These are phyloP conservation scores for Yarrowia keelungensis DNA, from an alignment of 805 yeast genomes.

Conservation along the genomic window DNA sequence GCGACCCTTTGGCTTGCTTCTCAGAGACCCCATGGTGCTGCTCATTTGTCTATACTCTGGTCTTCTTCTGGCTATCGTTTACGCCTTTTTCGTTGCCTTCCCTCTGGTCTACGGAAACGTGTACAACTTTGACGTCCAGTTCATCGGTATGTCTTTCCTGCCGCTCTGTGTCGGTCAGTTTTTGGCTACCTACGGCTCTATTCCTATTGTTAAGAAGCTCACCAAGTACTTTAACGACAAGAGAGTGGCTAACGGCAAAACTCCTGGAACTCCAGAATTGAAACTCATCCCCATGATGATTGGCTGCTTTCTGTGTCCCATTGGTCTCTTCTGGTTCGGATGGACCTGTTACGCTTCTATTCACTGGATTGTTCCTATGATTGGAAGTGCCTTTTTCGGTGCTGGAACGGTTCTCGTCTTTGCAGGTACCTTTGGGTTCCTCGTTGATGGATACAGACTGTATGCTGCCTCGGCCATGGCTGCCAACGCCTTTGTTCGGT, in stretches of 20 bases:
- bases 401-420: constrained; percentile 63
- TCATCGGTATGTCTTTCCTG: constrained; percentile 66
- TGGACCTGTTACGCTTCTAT: constrained; percentile 67
- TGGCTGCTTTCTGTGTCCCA: constrained; percentile 62
- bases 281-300: constrained; percentile 66
- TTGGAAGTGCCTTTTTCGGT: constrained; percentile 66
- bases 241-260: constrained; percentile 56
- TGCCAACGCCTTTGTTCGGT: constrained; percentile 82
- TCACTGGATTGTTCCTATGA: constrained; percentile 67
- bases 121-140: constrained; percentile 58
- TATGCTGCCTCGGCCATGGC: constrained; percentile 87
- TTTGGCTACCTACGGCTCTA: constrained; percentile 59
- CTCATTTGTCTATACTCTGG: constrained; percentile 71
- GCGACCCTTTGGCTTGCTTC: constrained; percentile 61
- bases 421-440: constrained; percentile 71
- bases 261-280: constrained; percentile 61
- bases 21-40: constrained; percentile 67
- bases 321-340: constrained; percentile 74
- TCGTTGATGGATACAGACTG: constrained; percentile 54
- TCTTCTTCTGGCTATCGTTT: constrained; percentile 69
- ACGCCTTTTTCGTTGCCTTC: constrained; percentile 65
- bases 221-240: constrained; percentile 49
- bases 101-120: constrained; percentile 58
- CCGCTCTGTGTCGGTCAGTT: constrained; percentile 63
- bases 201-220: constrained; percentile 53